Conservation (phyloP, 225 moss, liverwort and hornwort genomes). For the Anthoceros angustus region DNA sequence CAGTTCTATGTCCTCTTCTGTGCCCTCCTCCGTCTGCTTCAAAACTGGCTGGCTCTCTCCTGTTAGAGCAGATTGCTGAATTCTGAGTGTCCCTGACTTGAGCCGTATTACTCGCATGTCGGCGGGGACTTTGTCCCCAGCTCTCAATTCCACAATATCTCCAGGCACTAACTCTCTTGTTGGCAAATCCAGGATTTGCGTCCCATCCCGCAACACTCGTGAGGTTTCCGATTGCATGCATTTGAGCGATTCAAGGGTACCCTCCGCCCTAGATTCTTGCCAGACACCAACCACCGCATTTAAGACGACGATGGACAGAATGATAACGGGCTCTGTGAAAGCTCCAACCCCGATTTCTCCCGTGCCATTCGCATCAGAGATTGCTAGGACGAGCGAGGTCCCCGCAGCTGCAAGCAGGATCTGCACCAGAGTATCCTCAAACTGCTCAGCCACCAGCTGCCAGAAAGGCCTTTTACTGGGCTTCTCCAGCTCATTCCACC, state of each 20-base stretch:
- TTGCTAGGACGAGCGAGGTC: constrained; percentile 64
- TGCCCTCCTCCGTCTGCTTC: constrained; percentile 45
- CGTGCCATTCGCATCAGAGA: constrained; percentile 38
- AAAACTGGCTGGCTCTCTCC: constrained; percentile 86
- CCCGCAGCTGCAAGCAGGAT: constrained; percentile 66
- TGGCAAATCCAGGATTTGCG: constrained; percentile 40
- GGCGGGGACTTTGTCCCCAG: constrained; percentile 85
- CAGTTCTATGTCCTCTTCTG: constrained; percentile 50
- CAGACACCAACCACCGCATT: constrained; percentile 90
- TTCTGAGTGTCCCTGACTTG: constrained; percentile 61
- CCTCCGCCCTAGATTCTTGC: constrained; percentile 95
- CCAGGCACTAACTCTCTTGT: constrained; percentile 86
- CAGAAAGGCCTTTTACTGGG: constrained; percentile 79
- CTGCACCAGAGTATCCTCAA: constrained; percentile 84
- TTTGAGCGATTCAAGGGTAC: constrained; percentile 65
- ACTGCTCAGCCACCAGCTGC: constrained; percentile 91
- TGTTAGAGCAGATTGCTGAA: constrained; percentile 83
- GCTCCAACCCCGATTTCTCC: constrained; percentile 46
- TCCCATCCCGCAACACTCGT: constrained; percentile 43
- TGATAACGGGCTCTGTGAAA: constrained; percentile 75
- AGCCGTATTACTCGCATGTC: constrained; percentile 69
- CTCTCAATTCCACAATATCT: constrained; percentile 77
- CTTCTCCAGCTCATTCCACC: constrained; percentile 87
- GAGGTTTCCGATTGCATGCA: constrained; percentile 95
- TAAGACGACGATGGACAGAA: constrained; percentile 75